These are phyloP conservation scores for Irpex rosettiformis DNA, from an alignment of 1,284 basidiomycete species.

Conservation along the genomic window DNA sequence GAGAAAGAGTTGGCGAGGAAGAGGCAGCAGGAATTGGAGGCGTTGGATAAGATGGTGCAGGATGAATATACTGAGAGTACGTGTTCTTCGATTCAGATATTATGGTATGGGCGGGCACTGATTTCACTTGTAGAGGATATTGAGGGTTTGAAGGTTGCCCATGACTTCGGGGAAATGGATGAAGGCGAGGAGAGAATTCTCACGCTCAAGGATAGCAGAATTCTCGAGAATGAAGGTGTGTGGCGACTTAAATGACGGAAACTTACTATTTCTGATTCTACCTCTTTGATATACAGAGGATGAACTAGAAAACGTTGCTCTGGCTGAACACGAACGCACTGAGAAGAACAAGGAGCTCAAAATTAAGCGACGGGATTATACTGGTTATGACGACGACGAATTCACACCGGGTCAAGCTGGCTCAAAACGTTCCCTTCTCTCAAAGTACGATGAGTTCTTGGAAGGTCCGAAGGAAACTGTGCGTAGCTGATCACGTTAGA, in stretches of 20 bases:
- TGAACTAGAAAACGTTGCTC: slow-evolving; percentile 91
- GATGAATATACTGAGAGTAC: slow-evolving; percentile 79
- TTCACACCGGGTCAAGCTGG: slow-evolving; percentile 73
- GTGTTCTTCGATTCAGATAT: slow-evolving; percentile 26
- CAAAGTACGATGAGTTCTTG: slow-evolving; percentile 93
- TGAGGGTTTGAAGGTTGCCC: slow-evolving; percentile 90
- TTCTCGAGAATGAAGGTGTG: slow-evolving; percentile 89
- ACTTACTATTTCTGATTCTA: neutral
- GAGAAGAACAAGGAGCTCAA: slow-evolving; percentile 83
- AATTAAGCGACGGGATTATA: slow-evolving; percentile 88
- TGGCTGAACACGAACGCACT: slow-evolving; percentile 82
- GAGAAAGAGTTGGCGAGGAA: slow-evolving; percentile 82
- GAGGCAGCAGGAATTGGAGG: slow-evolving; percentile 75
- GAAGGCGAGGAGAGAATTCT: slow-evolving; percentile 95
- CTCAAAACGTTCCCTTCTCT: slow-evolving; percentile 79
- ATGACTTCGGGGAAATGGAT: slow-evolving; percentile 88
- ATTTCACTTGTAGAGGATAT: slow-evolving; percentile 67
- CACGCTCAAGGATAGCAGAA: slow-evolving; percentile 92
- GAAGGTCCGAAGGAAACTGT: slow-evolving; percentile 68
- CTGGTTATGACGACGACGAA: slow-evolving; percentile 96
- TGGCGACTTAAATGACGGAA: neutral
- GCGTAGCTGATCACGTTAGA: slow-evolving; percentile 22
- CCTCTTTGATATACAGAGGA: slow-evolving; percentile 63
- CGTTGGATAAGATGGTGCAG: slow-evolving; percentile 73
- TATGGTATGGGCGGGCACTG: slow-evolving; percentile 5